A percentile compares a stretch with the other conserved stretches of the same genome.
Evolutionary conservation across 805 yeast genomes (phyloP).

Genomic region (Schwanniomyces polymorphus): DNA sequence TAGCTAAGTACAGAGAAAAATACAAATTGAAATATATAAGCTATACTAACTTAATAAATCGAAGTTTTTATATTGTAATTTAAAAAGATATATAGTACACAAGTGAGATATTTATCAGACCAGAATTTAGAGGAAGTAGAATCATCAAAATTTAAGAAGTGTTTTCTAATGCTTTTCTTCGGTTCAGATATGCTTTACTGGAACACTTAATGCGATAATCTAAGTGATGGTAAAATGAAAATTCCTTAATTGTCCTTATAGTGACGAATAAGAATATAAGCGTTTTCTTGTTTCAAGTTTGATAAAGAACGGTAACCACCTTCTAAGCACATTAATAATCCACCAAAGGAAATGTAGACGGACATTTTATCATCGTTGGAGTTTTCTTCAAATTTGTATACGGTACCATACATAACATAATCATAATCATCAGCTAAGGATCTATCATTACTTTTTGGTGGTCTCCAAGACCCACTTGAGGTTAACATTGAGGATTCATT

Average conservation of each 20-base stretch:
- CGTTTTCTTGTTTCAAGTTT: conserved; percentile 88
- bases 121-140: not conserved
- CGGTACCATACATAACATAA: conserved; percentile 97
- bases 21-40: no score
- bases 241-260: conserved; percentile 34
- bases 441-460: conserved; percentile 79
- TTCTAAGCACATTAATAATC: conserved; percentile 87
- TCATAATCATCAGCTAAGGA: conserved; percentile 95
- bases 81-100: not conserved
- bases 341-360: conserved; percentile 95
- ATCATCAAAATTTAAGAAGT: not conserved
- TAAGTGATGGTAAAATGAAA: not conserved
- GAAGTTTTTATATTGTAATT: not conserved
- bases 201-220: not conserved
- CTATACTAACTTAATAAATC: not conserved
- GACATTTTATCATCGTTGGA: conserved; percentile 65
- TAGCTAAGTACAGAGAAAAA: no score
- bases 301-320: conserved; percentile 91
- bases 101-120: not conserved
- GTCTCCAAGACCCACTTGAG: conserved; percentile 72
- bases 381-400: conserved; percentile 93
- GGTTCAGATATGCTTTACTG: not conserved
- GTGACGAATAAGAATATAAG: conserved; percentile 85
- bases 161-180: not conserved
- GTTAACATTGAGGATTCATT: conserved; percentile 45